Conservation (phyloP, 495 filamentous ascomycete genomes). For the Tuber aestivum region DNA sequence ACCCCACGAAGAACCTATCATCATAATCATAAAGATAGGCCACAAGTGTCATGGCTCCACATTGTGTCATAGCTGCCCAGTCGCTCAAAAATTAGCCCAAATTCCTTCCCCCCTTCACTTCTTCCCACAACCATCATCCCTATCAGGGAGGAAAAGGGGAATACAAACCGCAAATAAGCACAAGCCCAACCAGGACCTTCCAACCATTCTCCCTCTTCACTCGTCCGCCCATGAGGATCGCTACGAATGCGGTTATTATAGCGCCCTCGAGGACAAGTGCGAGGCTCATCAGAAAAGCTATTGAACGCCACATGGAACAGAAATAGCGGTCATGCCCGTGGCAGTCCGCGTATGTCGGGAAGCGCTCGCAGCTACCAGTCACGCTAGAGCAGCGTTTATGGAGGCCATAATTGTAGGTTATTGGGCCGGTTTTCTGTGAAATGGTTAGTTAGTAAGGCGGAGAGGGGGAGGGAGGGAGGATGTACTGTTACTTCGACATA, state of each 20-base stretch:
- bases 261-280: constrained; percentile 69
- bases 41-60: constrained; percentile 46
- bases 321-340: constrained; percentile 66
- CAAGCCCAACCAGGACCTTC: constrained; percentile 61
- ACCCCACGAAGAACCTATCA: constrained; percentile 77
- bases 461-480: constrained; percentile 8
- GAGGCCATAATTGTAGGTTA: constrained; percentile 63
- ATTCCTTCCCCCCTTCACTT: too few species aligned
- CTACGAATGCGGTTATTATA: constrained; percentile 64
- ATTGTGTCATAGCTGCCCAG: constrained; percentile 25
- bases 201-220: constrained; percentile 69
- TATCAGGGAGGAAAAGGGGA: constrained; percentile 5
- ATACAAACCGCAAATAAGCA: constrained; percentile 65
- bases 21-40: constrained; percentile 80
- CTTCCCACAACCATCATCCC: neutral
- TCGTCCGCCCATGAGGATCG: constrained; percentile 71
- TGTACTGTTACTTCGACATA: constrained; percentile 59
- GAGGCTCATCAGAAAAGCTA: constrained; percentile 81
- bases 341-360: constrained; percentile 62
- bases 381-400: constrained; percentile 63
- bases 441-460: constrained; percentile 42
- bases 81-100: neutral
- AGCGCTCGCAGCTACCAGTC: constrained; percentile 44
- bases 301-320: constrained; percentile 84
- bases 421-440: constrained; percentile 46